These are phyloP conservation scores for Rosa rugosa DNA, from an alignment of 306 rosid species.

Conservation along the genomic window DNA sequence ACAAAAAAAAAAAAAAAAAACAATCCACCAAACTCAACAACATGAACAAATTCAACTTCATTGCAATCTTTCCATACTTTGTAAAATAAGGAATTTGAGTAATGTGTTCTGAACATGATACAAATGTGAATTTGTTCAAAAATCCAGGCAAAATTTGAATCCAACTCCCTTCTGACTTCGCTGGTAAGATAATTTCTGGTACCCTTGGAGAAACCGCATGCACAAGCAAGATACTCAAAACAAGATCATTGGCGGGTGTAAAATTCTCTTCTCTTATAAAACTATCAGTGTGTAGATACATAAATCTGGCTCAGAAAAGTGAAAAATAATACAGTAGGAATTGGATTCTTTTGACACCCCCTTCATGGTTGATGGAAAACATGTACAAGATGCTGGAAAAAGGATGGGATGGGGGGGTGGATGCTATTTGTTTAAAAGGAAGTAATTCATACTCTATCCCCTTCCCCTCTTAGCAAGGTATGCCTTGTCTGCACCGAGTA, in stretches of 20 bases:
- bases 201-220: not conserved
- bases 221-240: not conserved
- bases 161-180: not conserved
- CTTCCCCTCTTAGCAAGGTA: conserved; percentile 41
- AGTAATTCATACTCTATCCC: conserved; percentile 21
- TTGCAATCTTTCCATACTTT: not conserved
- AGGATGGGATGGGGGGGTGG: not conserved
- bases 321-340: conserved; percentile 23
- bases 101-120: not conserved
- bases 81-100: not conserved
- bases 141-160: not conserved
- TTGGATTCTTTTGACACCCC: conserved; percentile 25
- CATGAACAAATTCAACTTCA: not conserved
- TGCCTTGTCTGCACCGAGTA: conserved; percentile 60
- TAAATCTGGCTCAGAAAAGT: not conserved
- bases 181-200: not conserved
- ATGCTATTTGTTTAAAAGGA: conserved; percentile 8
- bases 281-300: conserved; percentile 13
- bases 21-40: not conserved
- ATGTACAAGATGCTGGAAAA: conserved; percentile 34
- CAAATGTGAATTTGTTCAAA: not conserved
- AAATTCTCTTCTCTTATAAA: conserved; percentile 5
- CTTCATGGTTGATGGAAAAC: conserved; percentile 24
- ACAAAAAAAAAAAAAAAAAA: too few relatives aligned
- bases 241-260: not conserved